A percentile compares a stretch with the other conserved stretches of the same genome.
Evolutionary conservation across 805 yeast genomes (phyloP).

Genomic region (Limtongia smithiae): DNA sequence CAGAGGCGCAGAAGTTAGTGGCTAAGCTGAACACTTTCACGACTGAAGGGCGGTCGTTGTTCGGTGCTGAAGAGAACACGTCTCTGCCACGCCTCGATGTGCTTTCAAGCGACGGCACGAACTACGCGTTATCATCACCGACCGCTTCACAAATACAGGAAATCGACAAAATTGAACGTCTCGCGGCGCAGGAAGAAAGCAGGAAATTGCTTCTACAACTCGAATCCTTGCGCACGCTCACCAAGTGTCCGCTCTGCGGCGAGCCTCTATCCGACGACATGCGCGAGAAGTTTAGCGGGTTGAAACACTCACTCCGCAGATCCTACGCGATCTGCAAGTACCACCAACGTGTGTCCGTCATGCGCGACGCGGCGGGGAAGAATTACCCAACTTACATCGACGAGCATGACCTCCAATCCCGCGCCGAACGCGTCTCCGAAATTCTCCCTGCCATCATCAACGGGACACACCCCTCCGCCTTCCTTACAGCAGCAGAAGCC

Average conservation of each 20-base stretch:
- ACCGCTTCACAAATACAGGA: background rate
- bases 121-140: background rate
- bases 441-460: conserved; percentile 11
- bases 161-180: background rate
- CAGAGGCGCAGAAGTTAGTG: too few species aligned
- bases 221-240: conserved; percentile 4
- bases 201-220: background rate
- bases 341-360: conserved; percentile 11
- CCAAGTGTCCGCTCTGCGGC: conserved; percentile 20
- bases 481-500: conserved; percentile 17
- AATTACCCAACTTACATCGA: conserved; percentile 18
- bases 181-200: too few species aligned
- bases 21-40: too few species aligned
- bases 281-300: conserved; percentile 1
- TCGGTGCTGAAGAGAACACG: too few species aligned
- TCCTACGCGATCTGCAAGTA: conserved; percentile 22
- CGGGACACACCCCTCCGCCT: conserved; percentile 8
- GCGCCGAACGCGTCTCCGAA: conserved; percentile 3
- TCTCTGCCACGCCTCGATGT: too few species aligned
- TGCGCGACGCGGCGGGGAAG: conserved; percentile 6
- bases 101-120: background rate
- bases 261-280: conserved; percentile 5
- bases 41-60: too few species aligned
- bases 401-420: conserved; percentile 4
- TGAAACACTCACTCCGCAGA: conserved; percentile 11